A percentile compares a stretch with the other conserved stretches of the same genome.
These are phyloP conservation scores for Craterostigma plantagineum DNA, from an alignment of 257 asterid species.

Conservation along the genomic window DNA sequence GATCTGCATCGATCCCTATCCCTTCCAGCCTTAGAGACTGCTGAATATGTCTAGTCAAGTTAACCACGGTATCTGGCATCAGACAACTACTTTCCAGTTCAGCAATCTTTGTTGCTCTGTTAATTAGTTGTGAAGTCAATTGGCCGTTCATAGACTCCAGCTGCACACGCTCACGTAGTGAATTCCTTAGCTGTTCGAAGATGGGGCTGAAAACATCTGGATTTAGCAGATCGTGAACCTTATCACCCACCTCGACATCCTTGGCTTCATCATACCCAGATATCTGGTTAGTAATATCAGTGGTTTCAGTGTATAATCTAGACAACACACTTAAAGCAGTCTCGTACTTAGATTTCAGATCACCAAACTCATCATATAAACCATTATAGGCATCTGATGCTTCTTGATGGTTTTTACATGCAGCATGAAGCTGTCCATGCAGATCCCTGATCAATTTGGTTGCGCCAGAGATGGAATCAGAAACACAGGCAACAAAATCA, in stretches of 20 bases:
- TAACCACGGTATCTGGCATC: conserved; percentile 27
- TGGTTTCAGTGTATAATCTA: conserved; percentile 30
- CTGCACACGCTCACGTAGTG: conserved; percentile 32
- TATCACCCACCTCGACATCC: conserved; percentile 18
- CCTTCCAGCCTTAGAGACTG: conserved; percentile 37
- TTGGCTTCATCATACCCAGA: conserved; percentile 24
- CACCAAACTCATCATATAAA: no score
- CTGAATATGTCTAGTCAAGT: conserved; percentile 41
- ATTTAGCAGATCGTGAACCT: conserved; percentile 26
- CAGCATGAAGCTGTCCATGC: conserved; percentile 39
- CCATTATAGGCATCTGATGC: conserved; percentile 24
- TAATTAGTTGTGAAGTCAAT: conserved; percentile 38
- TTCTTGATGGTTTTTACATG: conserved; percentile 27
- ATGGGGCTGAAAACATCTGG: conserved; percentile 25
- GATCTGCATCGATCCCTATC: conserved; percentile 15
- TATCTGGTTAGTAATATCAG: conserved; percentile 23
- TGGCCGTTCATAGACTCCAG: conserved; percentile 35
- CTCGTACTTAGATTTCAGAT: no score
- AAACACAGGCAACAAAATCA: conserved; percentile 26
- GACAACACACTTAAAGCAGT: conserved; percentile 23
- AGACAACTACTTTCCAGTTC: conserved; percentile 34
- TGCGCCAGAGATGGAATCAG: conserved; percentile 47
- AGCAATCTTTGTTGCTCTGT: conserved; percentile 29
- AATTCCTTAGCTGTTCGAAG: conserved; percentile 31
- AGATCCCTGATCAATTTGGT: conserved; percentile 35